phyloP scores from a whole-genome alignment of 2,329 filamentous ascomycete species.

The Trichoderma polysporum region DNA sequence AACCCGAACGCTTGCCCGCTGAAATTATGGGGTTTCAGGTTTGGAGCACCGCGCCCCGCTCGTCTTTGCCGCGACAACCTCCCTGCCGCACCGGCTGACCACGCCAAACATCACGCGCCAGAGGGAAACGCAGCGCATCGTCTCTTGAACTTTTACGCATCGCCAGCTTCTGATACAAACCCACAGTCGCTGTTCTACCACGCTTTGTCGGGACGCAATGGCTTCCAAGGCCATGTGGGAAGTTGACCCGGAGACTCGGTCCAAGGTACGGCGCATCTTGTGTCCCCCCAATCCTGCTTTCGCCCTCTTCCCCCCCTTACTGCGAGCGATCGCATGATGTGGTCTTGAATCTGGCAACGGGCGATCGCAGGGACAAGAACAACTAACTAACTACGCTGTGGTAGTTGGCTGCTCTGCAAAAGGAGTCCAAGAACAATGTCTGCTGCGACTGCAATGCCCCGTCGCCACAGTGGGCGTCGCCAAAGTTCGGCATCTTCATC shows the following conservation, averaged over 20 bases:
- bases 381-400: constrained; percentile 20
- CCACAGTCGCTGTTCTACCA: neutral
- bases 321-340: constrained; percentile 18
- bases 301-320: neutral
- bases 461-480: constrained; percentile 95
- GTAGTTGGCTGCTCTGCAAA: constrained; percentile 86
- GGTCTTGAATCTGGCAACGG: constrained; percentile 1
- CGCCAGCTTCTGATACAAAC: neutral
- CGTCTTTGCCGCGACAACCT: constrained; percentile 16
- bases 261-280: constrained; percentile 64
- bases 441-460: constrained; percentile 97
- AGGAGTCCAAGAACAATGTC: constrained; percentile 80
- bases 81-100: constrained; percentile 1
- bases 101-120: constrained; percentile 17
- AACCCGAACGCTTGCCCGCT: neutral
- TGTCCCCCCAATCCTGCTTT: neutral
- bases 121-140: neutral
- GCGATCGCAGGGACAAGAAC: too few relatives aligned
- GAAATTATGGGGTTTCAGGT: constrained; percentile 19
- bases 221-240: constrained; percentile 90
- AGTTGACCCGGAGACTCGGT: constrained; percentile 94
- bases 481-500: constrained; percentile 98
- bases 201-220: constrained; percentile 40
- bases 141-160: neutral
- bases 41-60: constrained; percentile 3